phyloP scores from a whole-genome alignment of 805 yeast species.

The Metschnikowia sp. region DNA sequence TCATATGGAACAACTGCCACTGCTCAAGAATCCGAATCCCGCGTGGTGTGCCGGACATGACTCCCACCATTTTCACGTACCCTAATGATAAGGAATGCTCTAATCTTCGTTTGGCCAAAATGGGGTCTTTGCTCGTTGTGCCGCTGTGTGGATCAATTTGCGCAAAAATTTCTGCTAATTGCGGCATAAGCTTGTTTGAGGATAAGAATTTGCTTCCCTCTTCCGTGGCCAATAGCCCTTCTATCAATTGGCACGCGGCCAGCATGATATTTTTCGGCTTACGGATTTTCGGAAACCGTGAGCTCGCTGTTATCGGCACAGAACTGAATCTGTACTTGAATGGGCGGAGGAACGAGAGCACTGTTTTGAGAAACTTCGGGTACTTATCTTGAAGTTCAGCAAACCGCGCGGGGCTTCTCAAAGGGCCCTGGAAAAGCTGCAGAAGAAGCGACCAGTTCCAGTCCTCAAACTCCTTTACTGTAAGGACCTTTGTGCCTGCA shows the following conservation, averaged over 20 bases:
- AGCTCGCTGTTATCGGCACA: constrained; percentile 16
- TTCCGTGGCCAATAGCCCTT: constrained; percentile 54
- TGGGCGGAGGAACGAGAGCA: constrained; percentile 86
- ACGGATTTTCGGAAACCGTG: constrained; percentile 25
- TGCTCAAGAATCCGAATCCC: constrained; percentile 72
- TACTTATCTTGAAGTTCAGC: constrained; percentile 71
- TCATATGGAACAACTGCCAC: constrained; percentile 81
- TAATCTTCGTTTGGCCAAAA: constrained; percentile 59
- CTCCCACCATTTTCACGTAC: constrained; percentile 76
- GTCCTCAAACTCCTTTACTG: constrained; percentile 71
- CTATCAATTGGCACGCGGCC: constrained; percentile 75
- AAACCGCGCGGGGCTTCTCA: constrained; percentile 64
- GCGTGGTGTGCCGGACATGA: constrained; percentile 51
- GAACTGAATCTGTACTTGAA: constrained; percentile 73
- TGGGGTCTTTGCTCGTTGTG: constrained; percentile 66
- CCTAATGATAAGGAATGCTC: constrained; percentile 68
- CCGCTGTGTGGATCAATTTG: constrained; percentile 82
- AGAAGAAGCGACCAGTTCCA: constrained; percentile 86
- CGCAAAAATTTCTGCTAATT: constrained; percentile 83
- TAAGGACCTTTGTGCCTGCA: constrained; percentile 63
- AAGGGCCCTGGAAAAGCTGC: constrained; percentile 78
- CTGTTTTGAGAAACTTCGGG: constrained; percentile 81
- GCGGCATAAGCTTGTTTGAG: constrained; percentile 79
- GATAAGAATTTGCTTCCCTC: constrained; percentile 66
- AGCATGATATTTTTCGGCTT: constrained; percentile 56